Percentiles rank a stretch among this genome's conserved stretches.
Evolutionary conservation across 345 rosid species (phyloP).

Genomic region (thale cress (Arabidopsis thaliana)): TAIR10.1 NC_003075.7:12238001-12238500

Average conservation of each 20-base stretch:
- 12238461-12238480: constrained; percentile 96
- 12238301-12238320: constrained; percentile 82
- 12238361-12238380: constrained; percentile 77
- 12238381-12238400: constrained; percentile 80
- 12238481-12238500: constrained; percentile 91
- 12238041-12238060: constrained; percentile 54
- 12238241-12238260: constrained; percentile 89
- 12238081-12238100: constrained; percentile 46
- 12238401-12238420: constrained; percentile 94
- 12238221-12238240: constrained; percentile 89
- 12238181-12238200: constrained; percentile 77
- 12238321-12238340: constrained; percentile 84
- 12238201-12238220: constrained; percentile 86
- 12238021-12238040: constrained; percentile 49
- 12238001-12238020: constrained; percentile 49
- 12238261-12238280: constrained; percentile 80
- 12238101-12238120: constrained; percentile 56
- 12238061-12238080: constrained; percentile 55
- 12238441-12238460: constrained; percentile 86
- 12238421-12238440: constrained; percentile 78
- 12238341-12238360: constrained; percentile 81
- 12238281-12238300: constrained; percentile 69
- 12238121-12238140: constrained; percentile 66
- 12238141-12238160: constrained; percentile 71
- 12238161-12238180: constrained; percentile 84